A percentile compares a stretch with the other conserved stretches of the same genome.
phyloP scores from a whole-genome alignment of 2,329 filamentous ascomycete species.

The Paramyrothecium sp. region DNA sequence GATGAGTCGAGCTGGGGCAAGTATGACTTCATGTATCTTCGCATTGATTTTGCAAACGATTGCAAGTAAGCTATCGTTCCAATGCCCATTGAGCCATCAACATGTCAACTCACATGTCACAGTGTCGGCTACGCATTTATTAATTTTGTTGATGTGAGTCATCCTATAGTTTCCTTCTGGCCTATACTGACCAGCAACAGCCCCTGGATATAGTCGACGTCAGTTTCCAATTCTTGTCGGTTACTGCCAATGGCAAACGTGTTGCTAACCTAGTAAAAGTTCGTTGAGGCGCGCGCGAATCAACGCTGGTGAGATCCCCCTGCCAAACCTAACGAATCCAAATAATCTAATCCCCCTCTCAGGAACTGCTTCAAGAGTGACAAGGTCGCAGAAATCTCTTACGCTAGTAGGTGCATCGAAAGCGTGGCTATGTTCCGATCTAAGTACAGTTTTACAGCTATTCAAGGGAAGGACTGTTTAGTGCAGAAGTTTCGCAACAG shows the following conservation, averaged over 20 bases:
- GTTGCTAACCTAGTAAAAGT: conserved; percentile 45
- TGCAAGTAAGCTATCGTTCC: conserved; percentile 64
- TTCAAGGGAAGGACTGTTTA: conserved; percentile 88
- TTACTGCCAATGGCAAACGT: background rate
- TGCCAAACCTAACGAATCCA: background rate
- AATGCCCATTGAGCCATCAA: no score
- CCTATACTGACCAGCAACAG: conserved; percentile 30
- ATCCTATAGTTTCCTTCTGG: background rate
- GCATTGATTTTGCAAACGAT: conserved; percentile 83
- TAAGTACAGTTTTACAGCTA: conserved; percentile 53
- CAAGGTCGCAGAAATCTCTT: conserved; percentile 88
- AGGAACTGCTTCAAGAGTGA: conserved; percentile 81
- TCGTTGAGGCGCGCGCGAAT: conserved; percentile 68
- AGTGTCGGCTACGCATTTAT: conserved; percentile 98
- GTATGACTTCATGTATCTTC: conserved; percentile 93
- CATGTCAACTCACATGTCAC: background rate
- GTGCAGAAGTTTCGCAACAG: conserved; percentile 97
- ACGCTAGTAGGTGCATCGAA: conserved; percentile 69
- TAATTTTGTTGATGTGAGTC: conserved; percentile 79
- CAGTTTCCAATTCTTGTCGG: conserved; percentile 22
- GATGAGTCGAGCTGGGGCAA: conserved; percentile 76
- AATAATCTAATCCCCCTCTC: background rate
- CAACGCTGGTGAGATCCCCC: conserved; percentile 58
- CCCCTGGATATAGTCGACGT: conserved; percentile 73
- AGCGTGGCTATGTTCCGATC: background rate